phyloP scores from a whole-genome alignment of 495 filamentous ascomycete genomes.

The Amniculicola lignicola region DNA sequence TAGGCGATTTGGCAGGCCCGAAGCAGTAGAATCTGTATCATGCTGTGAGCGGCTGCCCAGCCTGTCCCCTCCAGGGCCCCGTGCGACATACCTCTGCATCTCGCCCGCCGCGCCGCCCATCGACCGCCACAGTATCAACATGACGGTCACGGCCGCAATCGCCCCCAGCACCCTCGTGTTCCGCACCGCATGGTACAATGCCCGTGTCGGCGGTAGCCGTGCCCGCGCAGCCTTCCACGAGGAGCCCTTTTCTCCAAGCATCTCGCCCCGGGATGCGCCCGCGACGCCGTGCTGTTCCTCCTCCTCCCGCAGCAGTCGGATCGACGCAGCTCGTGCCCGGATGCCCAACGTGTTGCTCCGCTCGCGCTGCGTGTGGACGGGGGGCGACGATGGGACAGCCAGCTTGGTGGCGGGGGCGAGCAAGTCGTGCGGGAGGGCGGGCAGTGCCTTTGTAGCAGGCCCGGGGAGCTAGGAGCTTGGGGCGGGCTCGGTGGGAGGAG shows the following conservation, averaged over 20 bases:
- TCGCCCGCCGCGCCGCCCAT: constrained; percentile 76
- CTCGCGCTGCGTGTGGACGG: constrained; percentile 25
- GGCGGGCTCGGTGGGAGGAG: neutral
- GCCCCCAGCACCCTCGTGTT: constrained; percentile 76
- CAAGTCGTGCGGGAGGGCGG: neutral
- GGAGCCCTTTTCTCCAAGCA: constrained; percentile 84
- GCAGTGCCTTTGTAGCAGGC: no score
- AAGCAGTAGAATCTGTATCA: constrained; percentile 86
- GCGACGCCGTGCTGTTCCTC: constrained; percentile 12
- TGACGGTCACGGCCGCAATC: constrained; percentile 64
- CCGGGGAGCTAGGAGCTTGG: neutral
- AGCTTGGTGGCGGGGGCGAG: constrained; percentile 12
- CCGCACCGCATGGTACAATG: constrained; percentile 71
- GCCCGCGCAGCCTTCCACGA: constrained; percentile 89
- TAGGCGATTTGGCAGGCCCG: constrained; percentile 86
- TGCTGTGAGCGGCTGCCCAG: constrained; percentile 19
- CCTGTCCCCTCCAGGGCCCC: neutral
- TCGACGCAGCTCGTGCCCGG: constrained; percentile 18
- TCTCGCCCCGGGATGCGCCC: constrained; percentile 34
- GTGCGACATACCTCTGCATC: constrained; percentile 75
- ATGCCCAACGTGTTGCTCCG: constrained; percentile 22
- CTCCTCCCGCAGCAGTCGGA: constrained; percentile 18
- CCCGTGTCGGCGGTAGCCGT: constrained; percentile 76
- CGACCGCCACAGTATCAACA: constrained; percentile 87
- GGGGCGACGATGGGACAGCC: constrained; percentile 17